Base-by-base conservation (phyloP, 2,329 filamentous ascomycete species). In the Apiospora pterosperma region DNA sequence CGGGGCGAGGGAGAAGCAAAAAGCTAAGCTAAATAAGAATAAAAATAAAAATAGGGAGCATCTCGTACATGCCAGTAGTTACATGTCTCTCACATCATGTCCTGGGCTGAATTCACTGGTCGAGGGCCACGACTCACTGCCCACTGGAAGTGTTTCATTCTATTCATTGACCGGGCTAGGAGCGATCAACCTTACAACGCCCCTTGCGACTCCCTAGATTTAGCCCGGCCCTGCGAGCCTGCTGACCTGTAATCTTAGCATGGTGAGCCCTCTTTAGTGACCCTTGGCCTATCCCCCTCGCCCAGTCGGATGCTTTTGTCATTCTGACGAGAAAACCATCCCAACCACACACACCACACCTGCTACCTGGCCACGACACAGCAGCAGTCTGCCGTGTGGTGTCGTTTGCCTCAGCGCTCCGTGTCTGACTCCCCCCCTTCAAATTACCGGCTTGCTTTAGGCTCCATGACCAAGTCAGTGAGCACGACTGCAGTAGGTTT, bases 331-430 rank as follows among this genome's bases (percentile, higher is more conserved):
- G 28, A 34, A 55, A 52, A 31, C 16, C 48, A 55, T 55, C 28
- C 25, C 48, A 55, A 55, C 48, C 48, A 31, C 25, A 55, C 48
- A 55, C 44, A 10, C 12, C 25, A 14, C 12, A 55, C 44, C 31
- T 10, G 25, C 48, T 34, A 55, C 48, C 48, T n/a, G 48, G 48
- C 48, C 48, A 55, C 48, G 28, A 55, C 44, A 31, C 44, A 28
- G 48, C 48, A 55, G 48, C 28, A 55, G 48, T 55, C 48, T 55
- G 48, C 48, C 48, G 48, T 55, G 44, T 31, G 44, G 44, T 52
- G 48, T 55, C 28, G 48, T 55, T 34, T 55, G 48, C 28, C 48
- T 31, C 48, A 34, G 48, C 48, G 28, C 48, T 55, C 48, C 28
- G 48, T 55, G 48, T 55, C 48, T 34, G 48, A 34, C 48, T 55